A percentile compares a stretch with the other conserved stretches of the same genome.
Evolutionary conservation across 2,329 filamentous ascomycete genomes (phyloP).

Genomic region (Exophiala mesophila): DNA sequence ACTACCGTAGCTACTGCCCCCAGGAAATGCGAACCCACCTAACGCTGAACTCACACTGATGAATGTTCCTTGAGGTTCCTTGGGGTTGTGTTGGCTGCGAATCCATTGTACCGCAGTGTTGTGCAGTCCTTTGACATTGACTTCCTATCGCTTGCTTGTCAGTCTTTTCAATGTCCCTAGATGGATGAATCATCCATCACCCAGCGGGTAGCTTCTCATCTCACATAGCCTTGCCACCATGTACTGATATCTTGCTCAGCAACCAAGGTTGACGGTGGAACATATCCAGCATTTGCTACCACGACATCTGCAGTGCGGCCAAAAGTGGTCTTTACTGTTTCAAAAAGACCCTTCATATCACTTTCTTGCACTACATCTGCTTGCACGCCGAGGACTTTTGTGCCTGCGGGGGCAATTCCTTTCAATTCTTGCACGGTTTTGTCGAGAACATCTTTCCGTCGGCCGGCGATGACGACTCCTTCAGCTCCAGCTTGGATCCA

Average conservation of each 20-base stretch:
- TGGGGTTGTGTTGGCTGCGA: background rate
- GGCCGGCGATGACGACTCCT: conserved; percentile 3
- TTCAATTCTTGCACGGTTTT: background rate
- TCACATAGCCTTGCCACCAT: background rate
- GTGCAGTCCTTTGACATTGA: conserved; percentile 1
- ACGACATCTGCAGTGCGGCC: conserved; percentile 2
- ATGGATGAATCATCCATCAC: too few species aligned
- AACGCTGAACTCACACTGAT: background rate
- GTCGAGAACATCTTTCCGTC: background rate
- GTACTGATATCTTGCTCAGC: background rate
- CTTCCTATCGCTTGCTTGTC: too few species aligned
- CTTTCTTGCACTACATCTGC: background rate
- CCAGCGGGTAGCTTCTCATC: too few species aligned
- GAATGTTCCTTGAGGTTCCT: conserved; percentile 1
- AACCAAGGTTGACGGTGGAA: background rate
- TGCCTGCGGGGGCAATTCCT: background rate
- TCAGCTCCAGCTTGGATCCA: conserved; percentile 3
- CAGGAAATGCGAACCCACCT: background rate
- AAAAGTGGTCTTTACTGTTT: background rate
- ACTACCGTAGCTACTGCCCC: background rate
- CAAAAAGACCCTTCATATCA: background rate
- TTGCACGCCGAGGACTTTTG: background rate
- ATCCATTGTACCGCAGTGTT: conserved; percentile 1
- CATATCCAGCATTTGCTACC: background rate
- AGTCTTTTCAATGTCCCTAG: too few species aligned